phyloP scores from a whole-genome alignment of 306 rosid species.

The Cucumis sativus region Cucumber_9930_V3 NC_026661.2:646501-647000 shows the following conservation, averaged over 20 bases:
- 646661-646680: not conserved
- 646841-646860: not conserved
- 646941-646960: too few relatives aligned
- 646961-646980: too few relatives aligned
- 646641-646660: not conserved
- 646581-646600: not conserved
- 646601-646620: not conserved
- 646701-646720: not conserved
- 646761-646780: not conserved
- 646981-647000: too few relatives aligned
- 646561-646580: not conserved
- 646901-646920: too few relatives aligned
- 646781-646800: not conserved
- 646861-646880: too few relatives aligned
- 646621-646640: not conserved
- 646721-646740: not conserved
- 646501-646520: not conserved
- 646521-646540: not conserved
- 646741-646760: not conserved
- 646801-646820: not conserved
- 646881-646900: too few relatives aligned
- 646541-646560: not conserved
- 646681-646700: not conserved
- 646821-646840: not conserved
- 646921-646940: too few relatives aligned